Base-by-base conservation (phyloP, 345 rosid species). In the Euphorbia lathyris region DNA sequence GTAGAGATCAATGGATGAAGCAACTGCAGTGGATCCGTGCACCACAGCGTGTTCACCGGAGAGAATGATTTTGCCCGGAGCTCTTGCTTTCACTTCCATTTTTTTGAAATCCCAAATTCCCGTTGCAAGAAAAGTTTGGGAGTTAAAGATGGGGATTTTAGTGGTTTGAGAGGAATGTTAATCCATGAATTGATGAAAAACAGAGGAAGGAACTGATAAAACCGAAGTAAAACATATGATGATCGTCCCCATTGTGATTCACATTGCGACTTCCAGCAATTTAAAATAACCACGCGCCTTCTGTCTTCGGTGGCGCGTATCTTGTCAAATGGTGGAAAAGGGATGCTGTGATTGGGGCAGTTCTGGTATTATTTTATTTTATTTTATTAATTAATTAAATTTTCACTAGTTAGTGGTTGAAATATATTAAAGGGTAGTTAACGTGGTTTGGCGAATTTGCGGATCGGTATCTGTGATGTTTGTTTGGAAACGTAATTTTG, bases 11-110 rank as follows among this genome's bases (percentile, higher is more conserved):
- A 96, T 86, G 80, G 96, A 87, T 22, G 98, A 87, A 58, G 97
- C 97, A 63, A 96, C 88, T 9, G 97, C 97, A 7, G 96, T 83
- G 67, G 88, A 87, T 77, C 99, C 96, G 78, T 96, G 98, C 38
- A 96, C 99, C 71, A 96, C 98, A 0, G 95, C 97, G 47, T 96
- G 99, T 72, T 96, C 99, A 0, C 99, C 97, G 42, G 95, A 80
- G 30, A 96, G 92, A 60, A 96, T 96, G 83, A 96, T 85, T 78
- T 92, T 96, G 38, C 98, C 98, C 0, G 97, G 99, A 69, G 99
- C 98, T 79, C 86, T 85, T 25, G 99, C 85, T 70, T 77, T 90
- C 80, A 92, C 92, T 79, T 92, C 95, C 99, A 96, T 95, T 26
- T 2, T 58, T 68, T 52, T 19, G 20, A 56, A 56, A 56, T 5